Evolutionary conservation across 495 filamentous ascomycete species (phyloP).

Genomic region (Trichodelitschia bisporula): DNA sequence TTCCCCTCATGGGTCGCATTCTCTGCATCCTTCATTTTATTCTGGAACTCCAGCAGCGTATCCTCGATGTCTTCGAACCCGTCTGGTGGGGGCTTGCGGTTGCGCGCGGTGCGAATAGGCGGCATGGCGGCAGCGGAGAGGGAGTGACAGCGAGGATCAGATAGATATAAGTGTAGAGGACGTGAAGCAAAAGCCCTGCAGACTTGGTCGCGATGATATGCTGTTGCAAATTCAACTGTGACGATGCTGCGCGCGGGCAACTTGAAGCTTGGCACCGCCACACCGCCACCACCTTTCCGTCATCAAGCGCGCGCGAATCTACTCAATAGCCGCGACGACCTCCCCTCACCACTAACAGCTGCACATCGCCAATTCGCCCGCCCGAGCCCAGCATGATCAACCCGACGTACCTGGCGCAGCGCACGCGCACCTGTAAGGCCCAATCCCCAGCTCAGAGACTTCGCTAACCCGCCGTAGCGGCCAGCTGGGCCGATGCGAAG

Average conservation of each 20-base stretch:
- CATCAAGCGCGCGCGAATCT: too few species aligned
- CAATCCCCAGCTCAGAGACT: conserved; percentile 1
- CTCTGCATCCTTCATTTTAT: conserved; percentile 98
- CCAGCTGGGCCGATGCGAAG: conserved; percentile 69
- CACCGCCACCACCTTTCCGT: too few species aligned
- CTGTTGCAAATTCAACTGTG: too few species aligned
- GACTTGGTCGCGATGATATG: too few species aligned
- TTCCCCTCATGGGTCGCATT: conserved; percentile 51
- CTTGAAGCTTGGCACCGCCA: too few species aligned
- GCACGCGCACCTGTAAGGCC: conserved; percentile 57
- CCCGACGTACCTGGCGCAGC: conserved; percentile 76
- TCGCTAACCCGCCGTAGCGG: conserved; percentile 27
- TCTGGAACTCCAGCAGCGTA: conserved; percentile 79
- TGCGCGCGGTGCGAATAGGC: conserved; percentile 48
- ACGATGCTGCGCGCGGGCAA: too few species aligned
- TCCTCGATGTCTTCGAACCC: conserved; percentile 96
- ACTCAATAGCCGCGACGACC: not conserved
- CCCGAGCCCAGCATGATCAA: conserved; percentile 47
- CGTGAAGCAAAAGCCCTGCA: not conserved
- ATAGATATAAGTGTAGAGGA: not conserved
- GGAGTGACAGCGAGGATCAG: conserved; percentile 3
- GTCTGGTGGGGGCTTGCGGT: conserved; percentile 75
- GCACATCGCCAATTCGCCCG: not conserved
- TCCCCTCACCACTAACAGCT: not conserved
- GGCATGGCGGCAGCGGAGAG: conserved; percentile 35